Evolutionary conservation across 2,329 filamentous ascomycete genomes (phyloP).

Genomic region (Hymenoscyphus linearis): DNA sequence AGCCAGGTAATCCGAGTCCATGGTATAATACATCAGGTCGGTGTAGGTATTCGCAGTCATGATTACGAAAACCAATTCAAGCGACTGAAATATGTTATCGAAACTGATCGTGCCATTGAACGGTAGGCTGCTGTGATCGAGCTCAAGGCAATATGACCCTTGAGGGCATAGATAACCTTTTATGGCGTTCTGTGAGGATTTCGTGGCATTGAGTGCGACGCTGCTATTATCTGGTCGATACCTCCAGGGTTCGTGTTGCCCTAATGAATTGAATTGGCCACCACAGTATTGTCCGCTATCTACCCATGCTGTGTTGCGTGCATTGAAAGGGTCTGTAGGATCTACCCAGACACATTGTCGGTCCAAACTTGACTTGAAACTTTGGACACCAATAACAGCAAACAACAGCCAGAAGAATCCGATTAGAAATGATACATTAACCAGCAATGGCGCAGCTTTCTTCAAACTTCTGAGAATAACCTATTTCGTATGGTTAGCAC

Average conservation of each 20-base stretch:
- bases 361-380: constrained; percentile 79
- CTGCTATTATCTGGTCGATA: constrained; percentile 15
- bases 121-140: constrained; percentile 54
- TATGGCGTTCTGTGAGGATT: constrained; percentile 44
- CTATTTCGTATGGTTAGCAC: constrained; percentile 36
- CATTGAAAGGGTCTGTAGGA: constrained; percentile 49
- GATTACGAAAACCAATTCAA: constrained; percentile 93
- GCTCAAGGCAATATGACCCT: constrained; percentile 78
- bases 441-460: constrained; percentile 83
- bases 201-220: constrained; percentile 36
- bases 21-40: constrained; percentile 89
- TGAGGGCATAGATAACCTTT: constrained; percentile 89
- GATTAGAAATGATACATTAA: constrained; percentile 91
- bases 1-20: constrained; percentile 83
- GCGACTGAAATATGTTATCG: constrained; percentile 86
- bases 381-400: constrained; percentile 93
- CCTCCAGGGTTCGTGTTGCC: constrained; percentile 62
- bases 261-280: constrained; percentile 63
- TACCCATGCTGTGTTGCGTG: constrained; percentile 47
- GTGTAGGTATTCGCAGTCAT: constrained; percentile 98
- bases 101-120: constrained; percentile 86
- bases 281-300: constrained; percentile 77
- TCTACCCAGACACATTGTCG: constrained; percentile 77
- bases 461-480: constrained; percentile 94
- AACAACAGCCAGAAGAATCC: constrained; percentile 98